Base-by-base conservation (phyloP, 192 early-diverging fungal genomes). In the Dimargaris xerosporica region DNA sequence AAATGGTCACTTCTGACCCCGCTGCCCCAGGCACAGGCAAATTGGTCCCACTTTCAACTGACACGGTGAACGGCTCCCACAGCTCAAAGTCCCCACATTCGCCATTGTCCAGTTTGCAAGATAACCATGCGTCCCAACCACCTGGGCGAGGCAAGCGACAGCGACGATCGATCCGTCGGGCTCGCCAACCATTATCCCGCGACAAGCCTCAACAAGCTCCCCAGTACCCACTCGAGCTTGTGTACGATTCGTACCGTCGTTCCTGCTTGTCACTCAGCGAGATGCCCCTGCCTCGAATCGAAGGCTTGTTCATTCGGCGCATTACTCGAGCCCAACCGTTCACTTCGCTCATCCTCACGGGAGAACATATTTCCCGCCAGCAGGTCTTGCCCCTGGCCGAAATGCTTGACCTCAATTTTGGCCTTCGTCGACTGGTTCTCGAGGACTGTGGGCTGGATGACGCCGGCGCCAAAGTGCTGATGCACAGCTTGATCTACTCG, bases 371-470 rank as follows among this genome's bases (percentile, higher is more conserved):
- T 23, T 69, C 75, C 60, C 76, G 81, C 17, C 72, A 67, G 17
- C 70, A 77, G 43, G 76, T 84, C 46, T 78, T 80, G 30, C 83
- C 86, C 59, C 74, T 91, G 59, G 83, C 85, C 23, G 87, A 89
- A 54, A 77, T 91, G 54, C 73, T 91, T 25, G 82, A 80, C 26
- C 73, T 89, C 26, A 82, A 87, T 58, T 85, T 86, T 78, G 86
- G 87, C 26, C 69, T 91, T 41, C 66, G 67, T 52, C 75, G 81
- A 52, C 76, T 91, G 23, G 78, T 76, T 44, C 65, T 91, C 45
- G 77, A 81, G 52, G 75, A 82, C 66, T 91, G 89, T 61, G 73
- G 72, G 5, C 59, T 91, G 19, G 88, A 88, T 44, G 88, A 90
- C 65, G 78, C 86, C 66, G 81, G 84, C 65, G 61, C 81, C 44